Evolutionary conservation across 768 basidiomycete species (phyloP), one percentile per base, ranked within the genome.

Genomic region (Tylopilus sp.): DNA sequence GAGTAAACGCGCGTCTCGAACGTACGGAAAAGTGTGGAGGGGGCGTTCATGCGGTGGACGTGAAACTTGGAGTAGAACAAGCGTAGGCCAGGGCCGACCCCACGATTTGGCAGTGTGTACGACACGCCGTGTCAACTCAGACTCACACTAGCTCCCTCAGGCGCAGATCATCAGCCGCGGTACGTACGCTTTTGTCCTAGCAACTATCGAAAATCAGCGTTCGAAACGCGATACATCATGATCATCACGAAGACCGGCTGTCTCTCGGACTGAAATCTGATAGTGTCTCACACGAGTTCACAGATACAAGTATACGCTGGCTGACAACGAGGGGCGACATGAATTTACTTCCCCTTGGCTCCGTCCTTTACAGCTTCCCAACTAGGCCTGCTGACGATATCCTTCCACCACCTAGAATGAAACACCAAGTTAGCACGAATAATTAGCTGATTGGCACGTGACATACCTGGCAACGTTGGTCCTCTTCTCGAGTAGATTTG

Each of bases 341-440:
- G n/a, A n/a, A n/a, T n/a, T 40, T 3, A 22, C 38, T n/a, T 40
- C 21, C 10, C 10, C 26, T 45, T 56, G n/a, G 56, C 65, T 1
- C 73, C 73, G 13, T 71, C 66, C 63, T 78, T 75, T 45, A 79
- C 73, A 2, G 74, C 71, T 19, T 62, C 55, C 81, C 82, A 83
- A 16, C 79, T 57, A 11, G 72, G 66, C 52, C 80, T 73, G 28
- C 65, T 68, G 3, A 55, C 64, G 45, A 84, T 67, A 0, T 77
- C 79, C 33, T 76, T 74, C 74, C 75, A 83, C 82, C 82, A 83
- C 71, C 80, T 76, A 31, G 30, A 28, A 41, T 50, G 5, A n/a
- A 44, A 45, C 37, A 30, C 12, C 29, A 30, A 38, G 41, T 63
- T 52, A 65, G 7, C 33, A 45, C 10, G 4, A 3, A 22, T 26